These are phyloP conservation scores for Cynara cardunculus DNA, from an alignment of 129 eudicot species.

Conservation along the genomic window DNA sequence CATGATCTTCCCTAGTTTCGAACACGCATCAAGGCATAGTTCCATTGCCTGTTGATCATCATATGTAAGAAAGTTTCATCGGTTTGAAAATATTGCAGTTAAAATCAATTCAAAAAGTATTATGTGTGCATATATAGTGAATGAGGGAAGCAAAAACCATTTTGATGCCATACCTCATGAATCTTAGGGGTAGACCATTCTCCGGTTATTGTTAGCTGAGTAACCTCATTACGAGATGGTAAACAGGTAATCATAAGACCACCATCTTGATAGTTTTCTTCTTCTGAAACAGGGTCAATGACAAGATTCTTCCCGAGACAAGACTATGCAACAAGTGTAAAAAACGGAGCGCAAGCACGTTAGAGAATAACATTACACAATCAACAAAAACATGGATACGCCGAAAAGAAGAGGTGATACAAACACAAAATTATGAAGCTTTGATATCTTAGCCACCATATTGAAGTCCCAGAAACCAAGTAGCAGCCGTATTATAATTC, in stretches of 20 bases:
- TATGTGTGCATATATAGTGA: not conserved
- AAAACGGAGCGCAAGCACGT: not conserved
- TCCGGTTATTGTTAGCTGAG: slow-evolving; percentile 81
- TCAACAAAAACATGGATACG: not conserved
- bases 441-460: not conserved
- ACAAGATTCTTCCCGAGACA: slow-evolving; percentile 74
- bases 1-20: slow-evolving; percentile 82
- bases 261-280: slow-evolving; percentile 89
- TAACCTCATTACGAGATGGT: slow-evolving; percentile 89
- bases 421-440: not conserved
- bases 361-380: not conserved
- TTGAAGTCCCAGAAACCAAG: not conserved
- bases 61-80: not conserved
- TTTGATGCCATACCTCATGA: slow-evolving; percentile 57
- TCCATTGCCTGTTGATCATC: slow-evolving; percentile 66
- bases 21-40: slow-evolving; percentile 82
- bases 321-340: slow-evolving; percentile 35
- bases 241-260: slow-evolving; percentile 70
- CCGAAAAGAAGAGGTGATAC: not conserved
- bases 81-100: not conserved
- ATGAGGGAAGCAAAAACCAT: not conserved
- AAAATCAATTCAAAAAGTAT: not conserved
- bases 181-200: slow-evolving; percentile 88
- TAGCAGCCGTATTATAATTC: not conserved
- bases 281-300: slow-evolving; percentile 86